Evolutionary conservation across 1,284 basidiomycete species (phyloP).

Genomic region (Rhodotorula sp.): DNA sequence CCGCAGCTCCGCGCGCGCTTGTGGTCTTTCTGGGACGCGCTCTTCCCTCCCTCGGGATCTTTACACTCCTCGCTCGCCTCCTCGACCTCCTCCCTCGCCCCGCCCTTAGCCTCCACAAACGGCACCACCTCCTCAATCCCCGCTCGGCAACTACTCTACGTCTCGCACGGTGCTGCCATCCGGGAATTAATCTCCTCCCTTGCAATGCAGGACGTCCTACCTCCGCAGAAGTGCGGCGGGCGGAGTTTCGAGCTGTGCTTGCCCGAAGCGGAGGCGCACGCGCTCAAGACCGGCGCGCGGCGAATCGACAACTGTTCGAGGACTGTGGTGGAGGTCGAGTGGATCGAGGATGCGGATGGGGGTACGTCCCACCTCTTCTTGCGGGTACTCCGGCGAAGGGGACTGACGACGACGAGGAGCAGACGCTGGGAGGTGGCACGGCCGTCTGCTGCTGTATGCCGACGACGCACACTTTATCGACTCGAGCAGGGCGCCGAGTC

Average conservation of each 20-base stretch:
- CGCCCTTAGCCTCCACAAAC: neutral
- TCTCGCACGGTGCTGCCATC: slow-evolving; percentile 44
- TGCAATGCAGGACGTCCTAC: neutral
- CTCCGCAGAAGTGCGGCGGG: slow-evolving; percentile 1
- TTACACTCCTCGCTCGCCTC: neutral
- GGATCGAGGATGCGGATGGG: neutral
- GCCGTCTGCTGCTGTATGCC: slow-evolving; percentile 9
- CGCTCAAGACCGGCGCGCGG: slow-evolving; percentile 22
- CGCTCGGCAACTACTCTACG: slow-evolving; percentile 26
- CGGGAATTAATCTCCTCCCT: slow-evolving; percentile 39
- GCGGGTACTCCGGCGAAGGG: neutral
- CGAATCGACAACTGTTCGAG: slow-evolving; percentile 43
- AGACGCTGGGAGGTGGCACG: slow-evolving; percentile 1
- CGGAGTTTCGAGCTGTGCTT: slow-evolving; percentile 16
- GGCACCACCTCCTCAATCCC: neutral
- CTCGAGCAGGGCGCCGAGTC: slow-evolving; percentile 31
- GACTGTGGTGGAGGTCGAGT: slow-evolving; percentile 36
- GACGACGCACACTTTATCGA: slow-evolving; percentile 36
- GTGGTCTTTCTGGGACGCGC: slow-evolving; percentile 40
- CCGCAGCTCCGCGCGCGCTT: slow-evolving; percentile 28
- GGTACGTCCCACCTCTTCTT: neutral
- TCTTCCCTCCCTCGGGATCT: slow-evolving; percentile 19
- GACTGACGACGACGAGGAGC: neutral
- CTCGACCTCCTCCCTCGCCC: neutral
- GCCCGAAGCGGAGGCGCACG: slow-evolving; percentile 16